Evolutionary conservation across 2,329 filamentous ascomycete species (phyloP).

Genomic region (Herpotrichia juniperi): DNA sequence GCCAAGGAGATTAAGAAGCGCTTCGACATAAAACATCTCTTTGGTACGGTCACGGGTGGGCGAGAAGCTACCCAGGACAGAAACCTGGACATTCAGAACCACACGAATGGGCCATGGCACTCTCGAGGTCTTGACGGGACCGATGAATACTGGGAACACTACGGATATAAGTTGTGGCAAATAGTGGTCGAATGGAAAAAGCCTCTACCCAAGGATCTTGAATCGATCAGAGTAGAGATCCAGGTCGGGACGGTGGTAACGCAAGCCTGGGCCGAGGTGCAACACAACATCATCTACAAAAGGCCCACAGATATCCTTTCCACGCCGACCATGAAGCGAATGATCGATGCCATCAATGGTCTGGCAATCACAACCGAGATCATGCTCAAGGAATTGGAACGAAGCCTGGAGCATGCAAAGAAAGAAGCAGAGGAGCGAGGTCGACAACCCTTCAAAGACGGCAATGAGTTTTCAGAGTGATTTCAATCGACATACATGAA

Average conservation of each 20-base stretch:
- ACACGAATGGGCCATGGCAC: neutral
- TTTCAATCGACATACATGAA: too few species aligned
- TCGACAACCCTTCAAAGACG: neutral
- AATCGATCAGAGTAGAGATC: too few species aligned
- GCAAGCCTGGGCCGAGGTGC: constrained; percentile 3
- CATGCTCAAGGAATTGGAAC: neutral
- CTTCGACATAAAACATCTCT: too few species aligned
- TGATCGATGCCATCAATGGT: constrained; percentile 4
- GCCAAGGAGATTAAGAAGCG: too few species aligned
- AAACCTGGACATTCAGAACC: neutral
- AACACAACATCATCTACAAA: constrained; percentile 4
- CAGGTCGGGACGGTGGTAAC: constrained; percentile 1
- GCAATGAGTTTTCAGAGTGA: neutral
- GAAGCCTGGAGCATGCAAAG: neutral
- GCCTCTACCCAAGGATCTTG: too few species aligned
- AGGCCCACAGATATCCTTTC: neutral
- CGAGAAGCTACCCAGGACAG: neutral
- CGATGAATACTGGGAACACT: too few species aligned
- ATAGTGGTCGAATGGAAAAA: too few species aligned
- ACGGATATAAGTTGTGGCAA: too few species aligned
- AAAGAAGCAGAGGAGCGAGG: neutral
- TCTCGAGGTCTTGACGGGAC: too few species aligned
- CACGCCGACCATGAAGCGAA: constrained; percentile 1
- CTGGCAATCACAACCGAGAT: neutral
- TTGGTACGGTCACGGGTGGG: too few species aligned